These are phyloP conservation scores for Monascus ruber DNA, from an alignment of 2,329 filamentous ascomycete genomes.

Conservation along the genomic window DNA sequence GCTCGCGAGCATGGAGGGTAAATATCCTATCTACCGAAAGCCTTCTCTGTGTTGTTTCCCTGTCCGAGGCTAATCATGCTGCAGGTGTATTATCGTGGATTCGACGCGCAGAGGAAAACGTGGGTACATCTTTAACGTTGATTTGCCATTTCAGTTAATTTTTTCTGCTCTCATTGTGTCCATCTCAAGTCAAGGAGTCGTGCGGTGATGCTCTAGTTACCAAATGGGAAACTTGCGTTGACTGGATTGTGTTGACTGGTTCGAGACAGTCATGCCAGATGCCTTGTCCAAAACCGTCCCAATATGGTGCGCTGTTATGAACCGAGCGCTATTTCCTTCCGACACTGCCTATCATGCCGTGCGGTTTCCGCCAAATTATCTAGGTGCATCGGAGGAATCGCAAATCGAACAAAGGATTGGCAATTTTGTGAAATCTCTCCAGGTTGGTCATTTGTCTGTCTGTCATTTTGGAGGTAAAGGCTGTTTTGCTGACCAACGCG, in stretches of 20 bases:
- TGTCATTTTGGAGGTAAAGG: not conserved
- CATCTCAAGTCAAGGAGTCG: not conserved
- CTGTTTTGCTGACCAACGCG: slow-evolving; percentile 1
- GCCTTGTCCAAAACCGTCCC: slow-evolving; percentile 88
- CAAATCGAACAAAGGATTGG: slow-evolving; percentile 61
- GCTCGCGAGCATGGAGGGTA: slow-evolving; percentile 58
- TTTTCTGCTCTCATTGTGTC: not conserved
- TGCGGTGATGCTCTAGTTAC: too few species aligned
- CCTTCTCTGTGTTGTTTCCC: not conserved
- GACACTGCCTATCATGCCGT: slow-evolving; percentile 41
- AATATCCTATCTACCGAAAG: slow-evolving; percentile 9
- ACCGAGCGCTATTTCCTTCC: slow-evolving; percentile 62
- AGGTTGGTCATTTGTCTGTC: slow-evolving; percentile 18
- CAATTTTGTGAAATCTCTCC: slow-evolving; percentile 41
- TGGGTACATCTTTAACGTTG: slow-evolving; percentile 24
- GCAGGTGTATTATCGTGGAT: slow-evolving; percentile 65
- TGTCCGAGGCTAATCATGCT: slow-evolving; percentile 4
- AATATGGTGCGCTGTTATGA: slow-evolving; percentile 84
- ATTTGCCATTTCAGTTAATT: not conserved
- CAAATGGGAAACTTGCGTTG: not conserved
- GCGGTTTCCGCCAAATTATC: slow-evolving; percentile 58
- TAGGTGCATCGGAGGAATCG: slow-evolving; percentile 63
- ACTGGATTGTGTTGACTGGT: slow-evolving; percentile 6
- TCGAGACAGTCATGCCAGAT: slow-evolving; percentile 65
- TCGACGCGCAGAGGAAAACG: slow-evolving; percentile 85